phyloP scores from a whole-genome alignment of 768 basidiomycete genomes.

The Lentinula aciculospora region DNA sequence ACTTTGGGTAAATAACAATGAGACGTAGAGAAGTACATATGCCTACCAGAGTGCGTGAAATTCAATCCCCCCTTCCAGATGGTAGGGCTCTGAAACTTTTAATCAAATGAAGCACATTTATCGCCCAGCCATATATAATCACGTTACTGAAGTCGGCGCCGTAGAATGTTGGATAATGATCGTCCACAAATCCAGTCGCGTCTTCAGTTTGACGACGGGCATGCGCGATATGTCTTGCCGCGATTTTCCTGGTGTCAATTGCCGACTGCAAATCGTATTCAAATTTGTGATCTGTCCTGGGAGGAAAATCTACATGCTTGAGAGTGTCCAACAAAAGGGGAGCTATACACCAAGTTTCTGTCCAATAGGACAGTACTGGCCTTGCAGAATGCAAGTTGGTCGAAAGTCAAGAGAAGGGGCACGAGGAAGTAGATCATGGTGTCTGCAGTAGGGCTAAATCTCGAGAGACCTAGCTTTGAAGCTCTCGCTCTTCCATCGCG shows the following conservation, averaged over 20 bases:
- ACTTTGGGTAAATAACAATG: neutral
- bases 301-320: slow-evolving; percentile 16
- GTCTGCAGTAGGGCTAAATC: neutral
- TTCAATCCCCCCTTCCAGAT: slow-evolving; percentile 47
- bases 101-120: neutral
- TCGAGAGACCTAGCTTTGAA: neutral
- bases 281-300: neutral
- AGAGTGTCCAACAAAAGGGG: slow-evolving; percentile 29
- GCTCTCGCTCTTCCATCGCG: neutral
- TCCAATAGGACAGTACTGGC: slow-evolving; percentile 21
- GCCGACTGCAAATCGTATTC: slow-evolving; percentile 23
- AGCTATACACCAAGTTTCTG: slow-evolving; percentile 35
- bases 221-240: slow-evolving; percentile 28
- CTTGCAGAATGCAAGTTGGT: slow-evolving; percentile 7
- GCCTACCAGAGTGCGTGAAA: slow-evolving; percentile 40
- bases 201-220: slow-evolving; percentile 29
- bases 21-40: neutral
- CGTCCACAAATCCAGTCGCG: slow-evolving; percentile 35
- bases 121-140: slow-evolving; percentile 7
- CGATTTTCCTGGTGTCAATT: slow-evolving; percentile 28
- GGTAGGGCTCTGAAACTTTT: slow-evolving; percentile 29
- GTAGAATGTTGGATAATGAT: slow-evolving; percentile 46
- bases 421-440: slow-evolving; percentile 1
- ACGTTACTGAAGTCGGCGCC: slow-evolving; percentile 46
- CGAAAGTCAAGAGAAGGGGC: slow-evolving; percentile 8